phyloP scores from a whole-genome alignment of 139 green algal genomes.

The Asterochloris erici region DNA sequence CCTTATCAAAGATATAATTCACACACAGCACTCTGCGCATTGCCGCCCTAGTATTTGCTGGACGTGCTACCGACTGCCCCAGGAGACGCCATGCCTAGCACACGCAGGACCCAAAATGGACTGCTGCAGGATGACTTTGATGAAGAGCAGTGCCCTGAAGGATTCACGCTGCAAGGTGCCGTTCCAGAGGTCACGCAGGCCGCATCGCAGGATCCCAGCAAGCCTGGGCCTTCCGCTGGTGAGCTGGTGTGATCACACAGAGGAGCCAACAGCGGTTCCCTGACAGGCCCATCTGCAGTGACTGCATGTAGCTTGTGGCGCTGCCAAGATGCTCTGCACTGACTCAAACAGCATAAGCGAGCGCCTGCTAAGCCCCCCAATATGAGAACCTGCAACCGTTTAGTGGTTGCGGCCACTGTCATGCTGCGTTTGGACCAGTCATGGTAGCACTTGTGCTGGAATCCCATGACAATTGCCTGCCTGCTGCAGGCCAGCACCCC shows the following conservation, averaged over 20 bases:
- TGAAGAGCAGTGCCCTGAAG: conserved; percentile 54
- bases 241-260: neutral
- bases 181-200: conserved; percentile 16
- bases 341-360: neutral
- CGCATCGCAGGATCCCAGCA: neutral
- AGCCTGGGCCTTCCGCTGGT: neutral
- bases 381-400: neutral
- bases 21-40: neutral
- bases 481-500: neutral
- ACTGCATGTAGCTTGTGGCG: neutral
- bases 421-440: too few relatives aligned
- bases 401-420: neutral
- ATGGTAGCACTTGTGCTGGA: neutral
- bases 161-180: conserved; percentile 51
- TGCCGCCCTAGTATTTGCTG: neutral
- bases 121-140: conserved; percentile 49
- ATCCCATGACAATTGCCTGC: neutral
- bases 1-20: neutral
- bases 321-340: neutral
- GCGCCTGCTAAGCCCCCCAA: neutral
- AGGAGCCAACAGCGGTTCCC: neutral
- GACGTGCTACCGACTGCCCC: too few relatives aligned
- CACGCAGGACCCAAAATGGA: too few relatives aligned
- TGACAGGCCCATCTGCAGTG: neutral
- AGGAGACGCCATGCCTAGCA: neutral